phyloP scores from a whole-genome alignment of 805 yeast species.

The Pichia pseudocactophila region DNA sequence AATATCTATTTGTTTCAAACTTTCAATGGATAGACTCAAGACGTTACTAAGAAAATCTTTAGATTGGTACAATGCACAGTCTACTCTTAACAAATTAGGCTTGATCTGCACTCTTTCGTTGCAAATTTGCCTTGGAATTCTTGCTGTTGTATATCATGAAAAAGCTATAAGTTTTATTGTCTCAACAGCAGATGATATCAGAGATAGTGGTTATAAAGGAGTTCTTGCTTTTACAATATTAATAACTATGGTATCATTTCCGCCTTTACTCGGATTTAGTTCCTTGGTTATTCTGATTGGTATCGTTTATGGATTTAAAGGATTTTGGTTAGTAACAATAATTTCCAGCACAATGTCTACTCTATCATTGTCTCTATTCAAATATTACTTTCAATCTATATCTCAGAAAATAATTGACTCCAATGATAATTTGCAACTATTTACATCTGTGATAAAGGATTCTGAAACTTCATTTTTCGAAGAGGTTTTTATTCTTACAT shows the following conservation, averaged over 20 bases:
- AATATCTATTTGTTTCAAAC: no score
- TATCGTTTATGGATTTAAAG: slow-evolving; percentile 76
- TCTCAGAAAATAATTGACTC: slow-evolving; percentile 53
- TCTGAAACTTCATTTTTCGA: slow-evolving; percentile 33
- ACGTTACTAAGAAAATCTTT: not conserved
- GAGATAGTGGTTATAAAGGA: slow-evolving; percentile 19
- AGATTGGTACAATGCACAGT: not conserved
- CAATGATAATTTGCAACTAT: slow-evolving; percentile 62
- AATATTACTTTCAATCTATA: slow-evolving; percentile 44
- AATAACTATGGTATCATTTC: slow-evolving; percentile 68
- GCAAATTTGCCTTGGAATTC: not conserved
- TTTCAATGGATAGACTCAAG: not conserved
- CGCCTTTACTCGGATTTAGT: slow-evolving; percentile 83
- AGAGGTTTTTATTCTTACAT: slow-evolving; percentile 53
- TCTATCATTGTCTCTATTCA: slow-evolving; percentile 60
- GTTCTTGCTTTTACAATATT: slow-evolving; percentile 37
- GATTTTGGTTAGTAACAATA: slow-evolving; percentile 68
- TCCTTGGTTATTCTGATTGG: slow-evolving; percentile 62
- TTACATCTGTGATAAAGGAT: slow-evolving; percentile 66
- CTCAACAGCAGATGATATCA: slow-evolving; percentile 37
- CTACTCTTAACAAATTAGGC: slow-evolving; percentile 1
- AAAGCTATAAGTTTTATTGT: slow-evolving; percentile 31
- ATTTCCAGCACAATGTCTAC: slow-evolving; percentile 70
- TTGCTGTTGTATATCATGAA: slow-evolving; percentile 27
- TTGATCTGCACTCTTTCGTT: not conserved